Evolutionary conservation across 495 filamentous ascomycete species (phyloP).

Genomic region (Hyaloscypha finlandica): DNA sequence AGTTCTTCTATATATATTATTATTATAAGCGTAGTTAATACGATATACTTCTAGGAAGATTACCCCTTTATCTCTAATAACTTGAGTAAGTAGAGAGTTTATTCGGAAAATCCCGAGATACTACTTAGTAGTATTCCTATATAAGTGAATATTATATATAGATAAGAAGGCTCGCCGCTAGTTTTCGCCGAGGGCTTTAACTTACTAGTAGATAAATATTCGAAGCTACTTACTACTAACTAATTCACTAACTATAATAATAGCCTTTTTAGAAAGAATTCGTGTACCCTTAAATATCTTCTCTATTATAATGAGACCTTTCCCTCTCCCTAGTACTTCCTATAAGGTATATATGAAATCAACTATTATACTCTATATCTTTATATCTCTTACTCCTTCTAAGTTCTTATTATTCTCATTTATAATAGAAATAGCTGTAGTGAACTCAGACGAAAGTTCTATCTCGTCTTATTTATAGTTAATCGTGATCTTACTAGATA

Average conservation of each 20-base stretch:
- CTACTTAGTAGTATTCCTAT: constrained; percentile 17
- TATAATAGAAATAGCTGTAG: constrained; percentile 13
- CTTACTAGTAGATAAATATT: constrained; percentile 25
- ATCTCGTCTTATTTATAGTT: constrained; percentile 21
- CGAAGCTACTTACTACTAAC: constrained; percentile 3
- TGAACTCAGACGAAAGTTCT: constrained; percentile 25
- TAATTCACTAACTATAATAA: neutral
- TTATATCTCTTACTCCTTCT: too few species aligned
- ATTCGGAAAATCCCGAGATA: constrained; percentile 37
- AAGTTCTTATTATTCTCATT: constrained; percentile 4
- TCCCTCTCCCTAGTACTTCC: constrained; percentile 35
- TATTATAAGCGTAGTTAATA: constrained; percentile 42
- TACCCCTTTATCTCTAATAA: constrained; percentile 13
- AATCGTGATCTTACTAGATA: constrained; percentile 23
- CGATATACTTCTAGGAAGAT: constrained; percentile 39
- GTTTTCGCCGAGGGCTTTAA: constrained; percentile 23
- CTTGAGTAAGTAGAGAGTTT: constrained; percentile 34
- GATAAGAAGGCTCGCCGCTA: constrained; percentile 31
- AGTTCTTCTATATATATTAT: constrained; percentile 38
- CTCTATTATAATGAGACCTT: constrained; percentile 36
- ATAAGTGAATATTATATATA: constrained; percentile 30
- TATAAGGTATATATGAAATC: constrained; percentile 18
- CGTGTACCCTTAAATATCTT: constrained; percentile 38
- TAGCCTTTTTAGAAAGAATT: constrained; percentile 34
- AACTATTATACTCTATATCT: neutral